phyloP scores from a whole-genome alignment of 2,329 filamentous ascomycete species.

The Chaetomiaceae sp. region DNA sequence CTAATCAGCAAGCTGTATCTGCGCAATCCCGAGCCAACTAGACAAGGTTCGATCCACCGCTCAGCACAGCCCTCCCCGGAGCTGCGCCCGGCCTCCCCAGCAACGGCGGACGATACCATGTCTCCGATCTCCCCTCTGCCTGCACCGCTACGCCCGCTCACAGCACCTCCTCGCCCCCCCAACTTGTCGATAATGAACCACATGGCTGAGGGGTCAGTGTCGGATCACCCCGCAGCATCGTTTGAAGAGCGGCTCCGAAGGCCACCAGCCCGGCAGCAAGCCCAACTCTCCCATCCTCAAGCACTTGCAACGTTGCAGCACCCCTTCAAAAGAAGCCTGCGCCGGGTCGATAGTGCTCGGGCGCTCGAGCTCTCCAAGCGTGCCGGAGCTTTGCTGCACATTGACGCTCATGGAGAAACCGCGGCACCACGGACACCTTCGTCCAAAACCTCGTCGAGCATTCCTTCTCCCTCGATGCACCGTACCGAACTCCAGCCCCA shows the following conservation, averaged over 20 bases:
- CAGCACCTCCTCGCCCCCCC: background rate
- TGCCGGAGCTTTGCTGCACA: background rate
- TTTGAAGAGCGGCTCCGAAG: no score
- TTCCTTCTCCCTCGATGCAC: background rate
- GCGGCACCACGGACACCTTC: background rate
- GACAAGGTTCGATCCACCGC: background rate
- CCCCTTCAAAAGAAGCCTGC: background rate
- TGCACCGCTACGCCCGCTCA: background rate
- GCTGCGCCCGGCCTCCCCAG: background rate
- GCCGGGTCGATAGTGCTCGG: slow-evolving; percentile 21
- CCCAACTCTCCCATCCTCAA: no score
- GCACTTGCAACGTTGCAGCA: background rate
- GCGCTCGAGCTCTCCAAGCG: slow-evolving; percentile 3
- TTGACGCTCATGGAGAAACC: background rate
- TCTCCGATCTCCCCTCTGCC: slow-evolving; percentile 9
- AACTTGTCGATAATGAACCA: no score
- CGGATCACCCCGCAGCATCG: no score
- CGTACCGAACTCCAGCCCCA: background rate
- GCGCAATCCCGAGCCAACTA: background rate
- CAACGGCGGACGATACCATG: background rate
- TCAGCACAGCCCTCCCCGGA: background rate
- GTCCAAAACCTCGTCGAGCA: background rate
- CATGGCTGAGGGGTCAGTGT: no score
- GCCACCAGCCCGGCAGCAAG: no score
- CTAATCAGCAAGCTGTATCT: slow-evolving; percentile 7